Base-by-base conservation (phyloP, 805 yeast species). In the Barnettozyma sp. region DNA sequence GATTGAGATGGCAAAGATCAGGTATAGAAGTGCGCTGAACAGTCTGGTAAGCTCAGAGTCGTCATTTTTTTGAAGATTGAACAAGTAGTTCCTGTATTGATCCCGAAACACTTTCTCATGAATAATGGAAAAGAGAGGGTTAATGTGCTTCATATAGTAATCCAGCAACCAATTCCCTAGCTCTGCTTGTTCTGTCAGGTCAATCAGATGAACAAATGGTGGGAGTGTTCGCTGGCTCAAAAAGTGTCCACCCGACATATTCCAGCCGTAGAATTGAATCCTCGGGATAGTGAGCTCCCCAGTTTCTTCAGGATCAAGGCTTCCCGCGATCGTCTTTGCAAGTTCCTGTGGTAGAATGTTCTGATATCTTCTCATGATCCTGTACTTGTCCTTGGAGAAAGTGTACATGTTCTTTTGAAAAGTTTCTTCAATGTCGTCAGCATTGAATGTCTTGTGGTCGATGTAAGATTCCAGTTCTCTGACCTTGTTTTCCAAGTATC, bases 231-330 rank as follows among this genome's bases (percentile, higher is more conserved):
- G 35, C 15, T 70, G 71, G 25, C 40, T 42, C 14, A 74, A 42
- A 47, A 72, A 77, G 46, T 68, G 70, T 20, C 65, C 65, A 1
- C 82, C 82, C n/a, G 70, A 60, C 71, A 76, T 58, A 49, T 77
- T 77, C 82, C 82, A 77, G 12, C 80, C 82, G 46, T 72, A 77
- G 34, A 65, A 70, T 48, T 77, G 80, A n/a, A 66, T 59, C 30
- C 82, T 54, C 5, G 82, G 82, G n/a, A 70, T 41, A 10, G 55
- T 46, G 11, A 73, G 60, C 12, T 57, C 49, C 16, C 52, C 44
- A 6, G 34, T 13, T 31, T 56, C 54, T 38, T 58, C 60, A 6
- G 55, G 55, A 7, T 58, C 44, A 8, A 73, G 55, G 24, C 59
- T 43, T 9, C 56, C 44, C 39, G 54, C 54, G 39, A 64, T 42